Evolutionary conservation across 768 basidiomycete genomes (phyloP).

Genomic region (Lyophyllum semitale): DNA sequence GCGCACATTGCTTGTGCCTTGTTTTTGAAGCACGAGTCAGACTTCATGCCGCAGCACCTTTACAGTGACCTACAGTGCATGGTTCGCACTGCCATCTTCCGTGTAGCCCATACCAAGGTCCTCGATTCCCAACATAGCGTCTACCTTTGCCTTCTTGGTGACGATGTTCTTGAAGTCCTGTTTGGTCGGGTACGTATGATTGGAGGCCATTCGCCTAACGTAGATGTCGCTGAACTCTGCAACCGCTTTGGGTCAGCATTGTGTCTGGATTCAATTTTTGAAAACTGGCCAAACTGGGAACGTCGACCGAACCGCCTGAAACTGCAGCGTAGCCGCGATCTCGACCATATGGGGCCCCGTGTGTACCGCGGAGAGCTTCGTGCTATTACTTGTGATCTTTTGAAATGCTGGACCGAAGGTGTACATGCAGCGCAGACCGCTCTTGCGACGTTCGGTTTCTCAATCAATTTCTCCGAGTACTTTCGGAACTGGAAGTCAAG

Average conservation of each 20-base stretch:
- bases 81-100: constrained; percentile 25
- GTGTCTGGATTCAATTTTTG: constrained; percentile 18
- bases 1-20: constrained; percentile 25
- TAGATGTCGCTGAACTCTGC: constrained; percentile 14
- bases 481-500: constrained; percentile 3
- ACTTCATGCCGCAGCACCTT: constrained; percentile 31
- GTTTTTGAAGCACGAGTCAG: constrained; percentile 19
- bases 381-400: constrained; percentile 16
- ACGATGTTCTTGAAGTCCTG: constrained; percentile 28
- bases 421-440: neutral
- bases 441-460: neutral
- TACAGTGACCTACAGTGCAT: constrained; percentile 31
- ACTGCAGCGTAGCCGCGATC: constrained; percentile 15
- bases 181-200: constrained; percentile 29
- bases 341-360: constrained; percentile 26
- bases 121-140: constrained; percentile 20
- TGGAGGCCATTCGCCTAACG: constrained; percentile 22
- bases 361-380: constrained; percentile 20
- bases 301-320: constrained; percentile 19
- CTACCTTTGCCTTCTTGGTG: constrained; percentile 23
- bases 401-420: constrained; percentile 16
- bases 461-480: neutral
- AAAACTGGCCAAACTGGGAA: constrained; percentile 20
- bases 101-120: constrained; percentile 22
- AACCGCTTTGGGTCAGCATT: constrained; percentile 21